A percentile compares a stretch with the other conserved stretches of the same genome.
Conservation (phyloP, 495 filamentous ascomycete genomes). For the Penicillium odoratum region DNA sequence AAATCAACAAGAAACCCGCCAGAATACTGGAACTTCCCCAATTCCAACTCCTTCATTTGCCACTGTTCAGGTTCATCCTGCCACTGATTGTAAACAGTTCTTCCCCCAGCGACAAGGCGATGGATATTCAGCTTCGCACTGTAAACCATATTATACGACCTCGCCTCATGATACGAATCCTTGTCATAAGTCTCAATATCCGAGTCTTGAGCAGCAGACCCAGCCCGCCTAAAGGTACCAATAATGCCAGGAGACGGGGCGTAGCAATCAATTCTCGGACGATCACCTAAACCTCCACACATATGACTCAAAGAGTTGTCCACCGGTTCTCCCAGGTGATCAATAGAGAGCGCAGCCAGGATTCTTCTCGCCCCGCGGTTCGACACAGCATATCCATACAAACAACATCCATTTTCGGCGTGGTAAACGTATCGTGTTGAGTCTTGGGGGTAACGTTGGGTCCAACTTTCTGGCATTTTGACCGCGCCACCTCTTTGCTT, state of each 20-base stretch:
- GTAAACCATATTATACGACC: constrained; percentile 28
- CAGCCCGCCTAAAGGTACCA: constrained; percentile 26
- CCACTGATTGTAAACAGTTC: constrained; percentile 28
- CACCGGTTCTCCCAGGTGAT: constrained; percentile 24
- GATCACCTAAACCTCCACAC: constrained; percentile 22
- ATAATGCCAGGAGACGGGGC: constrained; percentile 31
- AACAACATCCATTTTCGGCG: constrained; percentile 25
- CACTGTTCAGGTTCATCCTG: constrained; percentile 18
- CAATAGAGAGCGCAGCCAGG: constrained; percentile 36
- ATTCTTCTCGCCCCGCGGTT: constrained; percentile 53
- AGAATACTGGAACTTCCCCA: constrained; percentile 23
- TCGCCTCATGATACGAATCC: constrained; percentile 18
- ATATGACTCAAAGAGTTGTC: constrained; percentile 31
- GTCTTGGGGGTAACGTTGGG: constrained; percentile 22
- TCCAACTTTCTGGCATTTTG: constrained; percentile 24
- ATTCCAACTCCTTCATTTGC: constrained; percentile 21
- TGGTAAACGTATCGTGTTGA: constrained; percentile 35
- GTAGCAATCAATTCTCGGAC: constrained; percentile 29
- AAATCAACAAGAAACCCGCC: background rate
- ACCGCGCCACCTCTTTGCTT: constrained; percentile 19
- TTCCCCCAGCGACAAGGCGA: constrained; percentile 22
- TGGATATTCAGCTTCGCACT: constrained; percentile 33
- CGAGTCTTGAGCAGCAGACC: constrained; percentile 21
- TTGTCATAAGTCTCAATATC: constrained; percentile 24
- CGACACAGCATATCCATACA: constrained; percentile 52